Evolutionary conservation across 1,139 yeast species (phyloP), one percentile per base, ranked within the genome.

Genomic region (Kurtzmaniella quercitrusa): DNA sequence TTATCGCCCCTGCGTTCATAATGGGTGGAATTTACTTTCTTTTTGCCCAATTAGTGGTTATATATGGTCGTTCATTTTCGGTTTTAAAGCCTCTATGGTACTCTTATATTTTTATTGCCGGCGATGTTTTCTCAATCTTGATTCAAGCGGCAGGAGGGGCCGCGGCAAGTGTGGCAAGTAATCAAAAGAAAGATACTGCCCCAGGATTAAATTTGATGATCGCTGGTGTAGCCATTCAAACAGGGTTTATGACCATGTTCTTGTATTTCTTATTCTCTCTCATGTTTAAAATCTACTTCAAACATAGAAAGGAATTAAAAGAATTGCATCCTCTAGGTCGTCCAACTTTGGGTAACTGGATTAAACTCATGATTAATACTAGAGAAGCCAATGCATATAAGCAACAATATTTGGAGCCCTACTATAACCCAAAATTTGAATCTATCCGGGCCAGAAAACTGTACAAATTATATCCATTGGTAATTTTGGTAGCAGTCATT

Each of bases 111-210:
- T 87, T 86, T 58, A 80, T 86, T 36, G 65, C 75, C 7, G 72
- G 79, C 51, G 96, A 90, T 55, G 69, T 86, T 11, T 56, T 85
- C 8, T 81, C 95, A 1, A 71, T 90, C 48, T 62, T 82, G 12
- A 63, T 90, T 33, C 97, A 90, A 60, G 96, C 88, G 5, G 80
- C 75, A 21, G 97, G 96, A 33, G 89, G 88, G 44, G 96, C 91
- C 48, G 77, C 82, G 52, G 83, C 90, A 2, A 80, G 94, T 1
- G 68, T 75, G 29, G 77, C 79, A 0, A 65, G 78, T 10, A 57
- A 70, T 17, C 56, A 62, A 3, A 59, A 63, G 19, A 54, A 63
- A 21, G 57, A 62, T 45, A 57, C 81, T 0, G 61, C 57, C 1
- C 60, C 70, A 0, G 98, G 97, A 31, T 77, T 88, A 1, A 71